These are phyloP conservation scores for Coemansia sp. DNA, from an alignment of 192 early-diverging fungal genomes.

Conservation along the genomic window DNA sequence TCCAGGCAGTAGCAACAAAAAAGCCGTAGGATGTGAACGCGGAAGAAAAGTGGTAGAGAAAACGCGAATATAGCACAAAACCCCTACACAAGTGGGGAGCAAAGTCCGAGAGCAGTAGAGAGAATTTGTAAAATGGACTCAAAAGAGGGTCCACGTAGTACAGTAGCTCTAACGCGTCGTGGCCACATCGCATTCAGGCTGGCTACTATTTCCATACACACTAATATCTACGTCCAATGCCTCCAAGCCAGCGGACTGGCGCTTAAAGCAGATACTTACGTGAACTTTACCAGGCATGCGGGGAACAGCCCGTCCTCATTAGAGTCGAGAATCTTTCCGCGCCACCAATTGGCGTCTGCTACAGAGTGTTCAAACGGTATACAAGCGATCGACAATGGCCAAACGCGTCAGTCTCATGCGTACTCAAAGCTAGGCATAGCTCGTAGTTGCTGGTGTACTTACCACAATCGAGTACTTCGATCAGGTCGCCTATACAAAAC, in stretches of 20 bases:
- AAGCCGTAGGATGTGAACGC: neutral
- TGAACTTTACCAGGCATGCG: constrained; percentile 58
- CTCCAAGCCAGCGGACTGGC: neutral
- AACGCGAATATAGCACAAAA: constrained; percentile 1
- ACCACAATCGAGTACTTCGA: constrained; percentile 55
- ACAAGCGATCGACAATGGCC: neutral
- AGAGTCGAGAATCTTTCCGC: constrained; percentile 49
- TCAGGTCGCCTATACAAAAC: constrained; percentile 38
- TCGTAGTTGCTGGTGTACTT: constrained; percentile 9
- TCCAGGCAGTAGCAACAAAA: constrained; percentile 4
- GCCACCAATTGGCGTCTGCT: constrained; percentile 62
- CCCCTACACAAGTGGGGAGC: neutral
- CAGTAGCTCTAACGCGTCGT: constrained; percentile 22
- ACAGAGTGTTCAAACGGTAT: constrained; percentile 4
- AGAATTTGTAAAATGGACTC: constrained; percentile 10
- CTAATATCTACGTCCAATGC: neutral
- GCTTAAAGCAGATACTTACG: constrained; percentile 44
- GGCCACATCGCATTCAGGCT: neutral
- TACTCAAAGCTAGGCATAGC: constrained; percentile 1
- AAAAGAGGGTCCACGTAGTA: neutral
- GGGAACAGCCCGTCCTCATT: constrained; percentile 57
- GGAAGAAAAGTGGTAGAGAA: neutral
- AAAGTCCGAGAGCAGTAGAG: constrained; percentile 12
- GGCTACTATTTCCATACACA: no score
- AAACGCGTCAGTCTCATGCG: neutral